Conservation (phyloP, 805 yeast genomes). For the Wickerhamiella qilinensis region DNA sequence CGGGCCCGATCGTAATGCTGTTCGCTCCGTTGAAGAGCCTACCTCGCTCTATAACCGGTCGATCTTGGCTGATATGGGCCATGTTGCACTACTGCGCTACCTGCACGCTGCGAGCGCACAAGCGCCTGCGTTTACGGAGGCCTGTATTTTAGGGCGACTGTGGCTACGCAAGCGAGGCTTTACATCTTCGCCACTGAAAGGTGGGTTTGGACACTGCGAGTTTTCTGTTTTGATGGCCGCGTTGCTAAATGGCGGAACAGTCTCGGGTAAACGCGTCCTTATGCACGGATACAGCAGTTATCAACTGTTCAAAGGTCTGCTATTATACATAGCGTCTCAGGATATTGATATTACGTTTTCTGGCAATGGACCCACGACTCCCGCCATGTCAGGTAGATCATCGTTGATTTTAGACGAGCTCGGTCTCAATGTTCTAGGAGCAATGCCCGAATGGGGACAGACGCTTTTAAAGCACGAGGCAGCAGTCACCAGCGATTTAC, state of each 20-base stretch:
- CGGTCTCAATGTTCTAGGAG: slow-evolving; percentile 68
- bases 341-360: slow-evolving; percentile 3
- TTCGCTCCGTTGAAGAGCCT: slow-evolving; percentile 35
- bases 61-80: slow-evolving; percentile 49
- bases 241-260: slow-evolving; percentile 59
- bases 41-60: slow-evolving; percentile 84
- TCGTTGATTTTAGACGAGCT: slow-evolving; percentile 11
- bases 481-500: slow-evolving; percentile 42
- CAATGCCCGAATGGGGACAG: slow-evolving; percentile 58
- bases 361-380: background rate
- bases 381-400: slow-evolving; percentile 1
- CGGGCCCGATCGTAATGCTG: slow-evolving; percentile 64
- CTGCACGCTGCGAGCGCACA: slow-evolving; percentile 46
- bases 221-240: slow-evolving; percentile 70
- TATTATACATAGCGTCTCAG: slow-evolving; percentile 56
- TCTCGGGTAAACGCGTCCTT: slow-evolving; percentile 56
- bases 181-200: slow-evolving; percentile 40
- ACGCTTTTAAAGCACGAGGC: slow-evolving; percentile 49
- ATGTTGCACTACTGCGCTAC: slow-evolving; percentile 55
- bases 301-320: slow-evolving; percentile 80
- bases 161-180: slow-evolving; percentile 88
- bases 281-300: slow-evolving; percentile 82
- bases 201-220: slow-evolving; percentile 90
- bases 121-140: slow-evolving; percentile 63
- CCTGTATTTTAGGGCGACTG: slow-evolving; percentile 68